phyloP scores from a whole-genome alignment of 768 basidiomycete genomes.

The Russula sp. region DNA sequence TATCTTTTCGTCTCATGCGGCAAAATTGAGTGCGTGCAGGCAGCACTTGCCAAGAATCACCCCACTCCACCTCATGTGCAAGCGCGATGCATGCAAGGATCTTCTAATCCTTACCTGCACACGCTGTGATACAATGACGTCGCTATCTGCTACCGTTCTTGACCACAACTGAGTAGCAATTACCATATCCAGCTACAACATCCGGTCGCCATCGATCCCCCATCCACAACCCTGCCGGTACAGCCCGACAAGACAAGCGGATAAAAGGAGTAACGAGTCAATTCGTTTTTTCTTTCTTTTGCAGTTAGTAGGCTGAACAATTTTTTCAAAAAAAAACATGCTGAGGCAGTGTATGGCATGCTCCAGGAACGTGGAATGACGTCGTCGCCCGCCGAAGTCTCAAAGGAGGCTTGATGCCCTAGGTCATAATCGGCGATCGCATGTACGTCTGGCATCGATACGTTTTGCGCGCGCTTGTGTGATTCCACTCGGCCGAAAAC shows the following conservation, averaged over 20 bases:
- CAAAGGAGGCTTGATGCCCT: constrained; percentile 8
- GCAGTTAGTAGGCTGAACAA: neutral
- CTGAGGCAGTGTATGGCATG: constrained; percentile 14
- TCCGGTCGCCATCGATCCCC: constrained; percentile 12
- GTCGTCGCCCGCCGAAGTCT: constrained; percentile 6
- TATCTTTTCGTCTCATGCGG: neutral
- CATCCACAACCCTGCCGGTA: neutral
- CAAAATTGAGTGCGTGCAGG: neutral
- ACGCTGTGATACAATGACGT: constrained; percentile 16
- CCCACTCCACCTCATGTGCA: neutral
- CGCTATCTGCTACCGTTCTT: neutral
- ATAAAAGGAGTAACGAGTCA: neutral
- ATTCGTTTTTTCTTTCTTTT: neutral
- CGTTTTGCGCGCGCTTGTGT: neutral
- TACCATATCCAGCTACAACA: constrained; percentile 8
- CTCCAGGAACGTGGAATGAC: constrained; percentile 22
- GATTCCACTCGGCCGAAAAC: neutral
- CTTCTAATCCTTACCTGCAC: constrained; percentile 2
- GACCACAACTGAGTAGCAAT: neutral
- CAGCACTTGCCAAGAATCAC: neutral
- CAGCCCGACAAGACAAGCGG: neutral
- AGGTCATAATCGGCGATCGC: constrained; percentile 5
- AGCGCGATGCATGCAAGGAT: neutral
- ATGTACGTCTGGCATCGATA: neutral
- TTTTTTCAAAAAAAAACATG: neutral